Base-by-base conservation (phyloP, 306 rosid species). In the Citrullus colocynthis region DNA sequence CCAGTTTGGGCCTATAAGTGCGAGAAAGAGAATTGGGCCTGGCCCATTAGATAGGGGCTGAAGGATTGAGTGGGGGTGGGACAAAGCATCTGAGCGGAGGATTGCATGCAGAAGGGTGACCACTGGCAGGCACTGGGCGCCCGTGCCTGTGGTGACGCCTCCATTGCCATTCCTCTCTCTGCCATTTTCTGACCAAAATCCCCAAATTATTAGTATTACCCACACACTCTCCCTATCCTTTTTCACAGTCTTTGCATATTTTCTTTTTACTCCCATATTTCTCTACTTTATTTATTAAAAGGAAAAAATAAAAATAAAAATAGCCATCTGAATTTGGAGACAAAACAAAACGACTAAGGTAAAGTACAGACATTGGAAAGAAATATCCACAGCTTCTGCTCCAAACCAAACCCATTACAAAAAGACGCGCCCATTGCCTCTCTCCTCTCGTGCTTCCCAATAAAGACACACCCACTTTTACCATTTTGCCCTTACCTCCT, bases 351-450 rank as follows among this genome's bases (percentile, higher is more conserved):
- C 37, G 55, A 44, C n/a, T 37, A 36, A 69, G 36, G 75, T 54
- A 56, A 75, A 55, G 66, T 34, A 75, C 65, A 75, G 78, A 75
- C 48, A 75, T 54, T 9, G 52, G 37, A 56, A 57, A 75, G 67
- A 75, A 75, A 75, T 75, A 75, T 55, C 66, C 66, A 75, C 49
- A 21, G 6, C 78, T 51, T 15, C 77, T 67, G 41, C 76, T 49
- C 7, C 57, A 16, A 48, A 11, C 10, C 75, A n/a, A 20, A 45
- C 59, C 77, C 14, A 73, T 56, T 78, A 72, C 76, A 14, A 83
- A 87, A 82, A 84, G 88, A 24, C 82, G 86, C 61, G 86, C 90
- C 87, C 66, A 80, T 80, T 70, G 45, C 81, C 69, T 78, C 62
- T 7, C 65, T 58, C 78, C 63, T 11, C 55, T 48, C 57, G 66